phyloP scores from a whole-genome alignment of 108 stramenopile genomes.

The Discostella pseudostelligera region DNA sequence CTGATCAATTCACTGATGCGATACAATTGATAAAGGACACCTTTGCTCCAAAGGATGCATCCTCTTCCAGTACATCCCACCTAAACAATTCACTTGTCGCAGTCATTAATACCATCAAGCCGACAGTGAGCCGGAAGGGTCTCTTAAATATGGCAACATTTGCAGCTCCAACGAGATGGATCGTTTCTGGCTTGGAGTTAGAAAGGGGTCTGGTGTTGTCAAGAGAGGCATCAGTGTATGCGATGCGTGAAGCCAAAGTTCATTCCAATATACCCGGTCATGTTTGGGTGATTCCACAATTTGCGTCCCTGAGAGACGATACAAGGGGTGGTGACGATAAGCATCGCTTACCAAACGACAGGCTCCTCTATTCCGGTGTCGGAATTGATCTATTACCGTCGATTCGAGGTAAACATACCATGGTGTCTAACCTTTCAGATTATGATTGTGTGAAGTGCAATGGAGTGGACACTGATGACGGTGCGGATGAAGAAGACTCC shows the following conservation, averaged over 20 bases:
- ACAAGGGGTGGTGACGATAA: slow-evolving; percentile 27
- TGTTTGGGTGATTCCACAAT: slow-evolving; percentile 73
- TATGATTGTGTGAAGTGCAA: slow-evolving; percentile 42
- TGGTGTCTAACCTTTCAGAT: slow-evolving; percentile 32
- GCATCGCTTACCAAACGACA: slow-evolving; percentile 19
- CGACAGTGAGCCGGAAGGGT: slow-evolving; percentile 68
- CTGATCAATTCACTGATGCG: slow-evolving; percentile 9
- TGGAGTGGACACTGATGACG: neutral
- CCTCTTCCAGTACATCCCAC: slow-evolving; percentile 8
- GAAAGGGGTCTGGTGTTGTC: slow-evolving; percentile 78
- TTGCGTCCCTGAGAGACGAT: slow-evolving; percentile 53
- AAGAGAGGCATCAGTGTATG: slow-evolving; percentile 59
- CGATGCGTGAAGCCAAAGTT: slow-evolving; percentile 49
- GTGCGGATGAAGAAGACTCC: slow-evolving; percentile 13
- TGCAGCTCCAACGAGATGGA: slow-evolving; percentile 79
- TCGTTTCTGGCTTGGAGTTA: slow-evolving; percentile 73
- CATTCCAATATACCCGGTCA: slow-evolving; percentile 51
- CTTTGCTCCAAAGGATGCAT: slow-evolving; percentile 19
- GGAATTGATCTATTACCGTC: slow-evolving; percentile 35
- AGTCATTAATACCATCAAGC: slow-evolving; percentile 41
- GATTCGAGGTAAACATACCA: slow-evolving; percentile 36
- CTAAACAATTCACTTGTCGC: slow-evolving; percentile 58
- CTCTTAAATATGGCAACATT: slow-evolving; percentile 85
- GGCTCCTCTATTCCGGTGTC: slow-evolving; percentile 33
- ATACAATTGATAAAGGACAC: slow-evolving; percentile 30